A percentile compares a stretch with the other conserved stretches of the same genome.
Evolutionary conservation across 805 yeast genomes (phyloP).

Genomic region (Saccharomycopsis fermentans): DNA sequence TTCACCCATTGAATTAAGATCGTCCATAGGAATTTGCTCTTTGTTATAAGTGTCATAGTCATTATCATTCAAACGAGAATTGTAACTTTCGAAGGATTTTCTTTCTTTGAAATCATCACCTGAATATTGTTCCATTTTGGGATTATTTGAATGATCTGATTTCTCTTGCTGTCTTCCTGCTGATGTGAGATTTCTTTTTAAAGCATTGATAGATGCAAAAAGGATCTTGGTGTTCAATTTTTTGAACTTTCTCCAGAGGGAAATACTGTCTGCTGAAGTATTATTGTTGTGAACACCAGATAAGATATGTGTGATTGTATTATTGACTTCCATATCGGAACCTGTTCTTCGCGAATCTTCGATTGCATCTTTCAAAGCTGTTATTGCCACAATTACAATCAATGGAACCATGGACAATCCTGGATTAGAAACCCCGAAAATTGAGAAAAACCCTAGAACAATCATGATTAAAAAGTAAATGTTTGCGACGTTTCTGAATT

Average conservation of each 20-base stretch:
- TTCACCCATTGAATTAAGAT: slow-evolving; percentile 13
- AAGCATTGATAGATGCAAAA: slow-evolving; percentile 19
- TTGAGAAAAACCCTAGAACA: slow-evolving; percentile 66
- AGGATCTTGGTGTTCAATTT: slow-evolving; percentile 34
- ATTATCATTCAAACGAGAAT: slow-evolving; percentile 19
- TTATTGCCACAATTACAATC: slow-evolving; percentile 63
- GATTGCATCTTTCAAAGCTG: slow-evolving; percentile 71
- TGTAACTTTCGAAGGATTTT: slow-evolving; percentile 32
- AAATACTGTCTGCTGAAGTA: slow-evolving; percentile 51
- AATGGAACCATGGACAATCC: slow-evolving; percentile 67
- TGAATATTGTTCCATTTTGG: neutral
- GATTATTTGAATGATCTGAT: slow-evolving; percentile 14
- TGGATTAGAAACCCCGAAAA: slow-evolving; percentile 77
- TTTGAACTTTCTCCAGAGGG: slow-evolving; percentile 61
- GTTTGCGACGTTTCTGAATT: slow-evolving; percentile 85
- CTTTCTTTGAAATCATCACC: slow-evolving; percentile 24
- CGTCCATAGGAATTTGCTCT: slow-evolving; percentile 24
- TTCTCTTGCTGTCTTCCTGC: slow-evolving; percentile 25
- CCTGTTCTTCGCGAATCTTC: slow-evolving; percentile 72
- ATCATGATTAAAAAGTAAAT: slow-evolving; percentile 72
- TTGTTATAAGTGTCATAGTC: slow-evolving; percentile 3
- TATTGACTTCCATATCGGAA: slow-evolving; percentile 65
- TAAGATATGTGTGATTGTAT: slow-evolving; percentile 59
- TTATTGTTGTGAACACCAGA: slow-evolving; percentile 47
- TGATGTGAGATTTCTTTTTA: slow-evolving; percentile 25